Evolutionary conservation across 176 grass and related monocot genomes (phyloP), one percentile per base, ranked within the genome.

Genomic region (Phragmites australis): DNA sequence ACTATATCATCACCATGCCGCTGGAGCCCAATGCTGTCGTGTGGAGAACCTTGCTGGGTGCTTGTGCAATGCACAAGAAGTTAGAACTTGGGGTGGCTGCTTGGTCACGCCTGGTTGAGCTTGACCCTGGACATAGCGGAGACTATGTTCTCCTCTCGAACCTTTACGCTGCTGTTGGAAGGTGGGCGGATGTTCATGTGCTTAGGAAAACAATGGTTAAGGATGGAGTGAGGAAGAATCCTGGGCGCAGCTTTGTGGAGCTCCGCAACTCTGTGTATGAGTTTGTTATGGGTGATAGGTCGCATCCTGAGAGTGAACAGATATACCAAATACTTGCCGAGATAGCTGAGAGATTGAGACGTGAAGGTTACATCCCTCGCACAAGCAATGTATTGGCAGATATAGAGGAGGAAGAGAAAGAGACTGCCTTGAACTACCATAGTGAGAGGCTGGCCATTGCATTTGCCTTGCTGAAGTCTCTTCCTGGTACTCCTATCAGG

Each of bases 381-480:
- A 92, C 87, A 31, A 81, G 43, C 50, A 91, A 86, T 86, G 88
- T 94, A 25, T 81, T 97, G 68, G 91, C 89, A 32, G 91, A 97
- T 78, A 94, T 97, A 40, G 91, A 97, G 74, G 91, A 94, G 59
- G 94, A 97, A 84, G 94, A 91, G 82, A 97, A 93, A 83, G 91
- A 88, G 80, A 68, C 71, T 9, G 87, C 89, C n/a, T 78, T 90
- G 45, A 94, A 88, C 79, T 91, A 88, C 87, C 94, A 97, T 43
- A 94, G 94, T 17, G 91, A 94, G 70, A 90, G 89, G 80, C 39
- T 97, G 62, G 94, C 94, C 17, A 92, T 97, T 84, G 89, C 94
- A 42, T 97, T 97, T 82, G 89, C 89, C 49, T 85, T 94, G 82
- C 65, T 94, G 42, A 97, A 93, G 49, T 88, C 87, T 31, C 65